A percentile compares a stretch with the other conserved stretches of the same genome.
Conservation (phyloP, 257 asterid genomes). For the Salvia miltiorrhiza region DNA sequence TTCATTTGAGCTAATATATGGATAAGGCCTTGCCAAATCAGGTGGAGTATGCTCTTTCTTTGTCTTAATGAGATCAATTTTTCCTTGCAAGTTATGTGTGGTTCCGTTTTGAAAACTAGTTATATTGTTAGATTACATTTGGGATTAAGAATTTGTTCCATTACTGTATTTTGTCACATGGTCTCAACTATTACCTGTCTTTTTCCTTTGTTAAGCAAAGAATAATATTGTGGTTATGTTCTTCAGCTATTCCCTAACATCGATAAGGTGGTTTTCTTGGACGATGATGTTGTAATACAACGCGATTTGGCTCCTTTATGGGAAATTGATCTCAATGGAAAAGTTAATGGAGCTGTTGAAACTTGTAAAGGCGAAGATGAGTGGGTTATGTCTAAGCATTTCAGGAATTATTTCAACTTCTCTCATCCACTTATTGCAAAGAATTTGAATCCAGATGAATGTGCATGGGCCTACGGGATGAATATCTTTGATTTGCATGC, state of each 20-base stretch:
- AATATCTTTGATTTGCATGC: conserved; percentile 79
- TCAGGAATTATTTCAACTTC: too few species aligned
- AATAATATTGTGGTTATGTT: conserved; percentile 16
- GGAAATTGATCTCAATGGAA: too few species aligned
- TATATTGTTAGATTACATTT: background rate
- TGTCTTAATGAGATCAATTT: background rate
- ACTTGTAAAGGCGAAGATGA: conserved; percentile 89
- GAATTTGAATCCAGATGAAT: too few species aligned
- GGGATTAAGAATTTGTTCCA: conserved; percentile 1
- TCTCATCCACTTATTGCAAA: too few species aligned
- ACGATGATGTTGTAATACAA: too few species aligned
- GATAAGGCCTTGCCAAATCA: conserved; percentile 6
- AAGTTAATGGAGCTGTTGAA: conserved; percentile 96
- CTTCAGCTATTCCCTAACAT: conserved; percentile 90
- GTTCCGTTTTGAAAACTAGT: background rate
- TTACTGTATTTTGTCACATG: background rate
- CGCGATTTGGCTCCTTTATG: too few species aligned
- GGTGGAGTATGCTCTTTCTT: background rate
- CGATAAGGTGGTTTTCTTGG: conserved; percentile 90
- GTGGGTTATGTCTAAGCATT: conserved; percentile 96
- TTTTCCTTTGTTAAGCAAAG: conserved; percentile 14
- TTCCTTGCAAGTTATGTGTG: background rate
- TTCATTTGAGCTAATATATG: conserved; percentile 1
- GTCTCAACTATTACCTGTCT: background rate
- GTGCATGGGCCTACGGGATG: too few species aligned